Conservation (phyloP, 768 basidiomycete genomes). For the Kwoniella dendrophila region DNA sequence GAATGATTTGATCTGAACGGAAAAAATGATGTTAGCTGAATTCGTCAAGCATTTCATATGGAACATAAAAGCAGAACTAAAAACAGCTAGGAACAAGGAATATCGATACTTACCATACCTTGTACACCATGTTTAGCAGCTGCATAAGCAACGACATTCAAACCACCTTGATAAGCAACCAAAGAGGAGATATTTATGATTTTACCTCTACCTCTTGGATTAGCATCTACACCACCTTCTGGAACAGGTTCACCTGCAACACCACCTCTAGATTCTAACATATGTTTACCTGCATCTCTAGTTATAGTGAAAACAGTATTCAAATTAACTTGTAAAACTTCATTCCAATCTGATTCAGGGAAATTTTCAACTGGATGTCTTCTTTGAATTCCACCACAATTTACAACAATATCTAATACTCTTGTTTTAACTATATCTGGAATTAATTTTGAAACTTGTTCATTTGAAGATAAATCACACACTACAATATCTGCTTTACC, state of each 20-base stretch:
- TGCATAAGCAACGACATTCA: conserved; percentile 85
- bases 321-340: conserved; percentile 81
- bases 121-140: conserved; percentile 82
- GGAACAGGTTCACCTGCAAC: conserved; percentile 51
- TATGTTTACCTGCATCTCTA: conserved; percentile 84
- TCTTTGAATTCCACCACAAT: conserved; percentile 62
- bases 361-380: conserved; percentile 65
- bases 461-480: conserved; percentile 64
- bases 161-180: conserved; percentile 59
- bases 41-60: conserved; percentile 24
- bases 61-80: too few species aligned
- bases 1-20: conserved; percentile 66
- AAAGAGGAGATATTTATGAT: conserved; percentile 70
- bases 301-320: conserved; percentile 82
- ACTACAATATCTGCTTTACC: conserved; percentile 59
- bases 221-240: conserved; percentile 44
- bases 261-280: conserved; percentile 65
- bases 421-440: conserved; percentile 58
- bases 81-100: too few species aligned
- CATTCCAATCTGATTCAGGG: conserved; percentile 70
- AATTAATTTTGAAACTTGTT: conserved; percentile 62
- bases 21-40: conserved; percentile 56
- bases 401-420: conserved; percentile 67
- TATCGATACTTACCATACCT: conserved; percentile 58
- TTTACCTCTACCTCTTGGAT: conserved; percentile 63